Percentiles rank a stretch among this genome's conserved stretches.
These are phyloP conservation scores for Alternaria postmessia DNA, from an alignment of 2,329 filamentous ascomycete species.

Conservation along the genomic window DNA sequence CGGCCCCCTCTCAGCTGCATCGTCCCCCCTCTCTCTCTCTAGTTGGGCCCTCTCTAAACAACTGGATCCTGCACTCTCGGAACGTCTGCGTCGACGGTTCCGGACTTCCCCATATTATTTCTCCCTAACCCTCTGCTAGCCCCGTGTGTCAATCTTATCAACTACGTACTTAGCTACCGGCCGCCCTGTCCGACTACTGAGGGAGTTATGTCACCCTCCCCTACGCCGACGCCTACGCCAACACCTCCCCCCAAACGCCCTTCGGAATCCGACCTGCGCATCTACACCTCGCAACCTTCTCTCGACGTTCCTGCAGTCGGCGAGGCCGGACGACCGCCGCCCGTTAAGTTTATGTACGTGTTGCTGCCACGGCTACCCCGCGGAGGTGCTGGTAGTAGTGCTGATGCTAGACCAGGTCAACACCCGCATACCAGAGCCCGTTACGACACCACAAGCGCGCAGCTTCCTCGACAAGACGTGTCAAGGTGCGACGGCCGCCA, in stretches of 20 bases:
- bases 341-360: slow-evolving; percentile 60
- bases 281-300: slow-evolving; percentile 58
- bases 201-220: slow-evolving; percentile 27
- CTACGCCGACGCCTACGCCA: slow-evolving; percentile 19
- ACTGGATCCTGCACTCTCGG: slow-evolving; percentile 16
- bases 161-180: neutral
- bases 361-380: slow-evolving; percentile 23
- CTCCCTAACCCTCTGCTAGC: slow-evolving; percentile 16
- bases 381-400: slow-evolving; percentile 19
- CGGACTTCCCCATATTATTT: slow-evolving; percentile 28
- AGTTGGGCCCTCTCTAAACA: slow-evolving; percentile 1
- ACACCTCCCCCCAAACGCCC: slow-evolving; percentile 27
- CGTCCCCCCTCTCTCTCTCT: neutral
- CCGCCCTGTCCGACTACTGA: slow-evolving; percentile 5
- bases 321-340: slow-evolving; percentile 52
- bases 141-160: slow-evolving; percentile 12
- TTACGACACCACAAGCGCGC: slow-evolving; percentile 70
- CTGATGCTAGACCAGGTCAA: slow-evolving; percentile 57
- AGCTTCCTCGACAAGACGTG: slow-evolving; percentile 66
- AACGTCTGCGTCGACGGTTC: slow-evolving; percentile 10
- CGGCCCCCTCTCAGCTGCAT: slow-evolving; percentile 17
- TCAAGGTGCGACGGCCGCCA: slow-evolving; percentile 61
- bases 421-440: slow-evolving; percentile 68
- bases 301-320: slow-evolving; percentile 56
- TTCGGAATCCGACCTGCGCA: slow-evolving; percentile 35